These are phyloP conservation scores for Eutypella sp. DNA, from an alignment of 2,329 filamentous ascomycete genomes.

Conservation along the genomic window DNA sequence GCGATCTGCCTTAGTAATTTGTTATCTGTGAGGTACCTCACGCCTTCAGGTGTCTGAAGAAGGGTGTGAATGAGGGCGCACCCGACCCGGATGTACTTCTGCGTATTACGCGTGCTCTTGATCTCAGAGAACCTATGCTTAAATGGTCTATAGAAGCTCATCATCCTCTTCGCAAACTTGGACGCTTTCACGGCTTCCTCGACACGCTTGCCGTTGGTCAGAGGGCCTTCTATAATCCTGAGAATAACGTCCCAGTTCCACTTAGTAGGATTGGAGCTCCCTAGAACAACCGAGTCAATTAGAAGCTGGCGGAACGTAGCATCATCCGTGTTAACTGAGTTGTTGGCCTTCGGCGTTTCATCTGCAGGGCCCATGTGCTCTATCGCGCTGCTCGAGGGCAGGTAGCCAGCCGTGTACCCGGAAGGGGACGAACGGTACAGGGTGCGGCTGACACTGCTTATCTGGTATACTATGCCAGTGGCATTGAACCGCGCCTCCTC, in stretches of 20 bases:
- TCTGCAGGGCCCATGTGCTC: slow-evolving; percentile 48
- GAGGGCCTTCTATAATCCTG: slow-evolving; percentile 84
- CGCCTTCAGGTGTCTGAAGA: slow-evolving; percentile 78
- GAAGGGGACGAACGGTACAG: slow-evolving; percentile 71
- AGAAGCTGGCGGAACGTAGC: slow-evolving; percentile 59
- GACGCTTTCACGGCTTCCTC: slow-evolving; percentile 93
- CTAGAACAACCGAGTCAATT: slow-evolving; percentile 79
- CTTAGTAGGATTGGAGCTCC: slow-evolving; percentile 84
- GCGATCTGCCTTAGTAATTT: slow-evolving; percentile 91
- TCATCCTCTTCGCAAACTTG: slow-evolving; percentile 91
- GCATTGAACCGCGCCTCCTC: slow-evolving; percentile 73
- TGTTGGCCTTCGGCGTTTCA: slow-evolving; percentile 49
- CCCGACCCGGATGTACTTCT: slow-evolving; percentile 87
- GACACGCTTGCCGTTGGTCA: slow-evolving; percentile 84
- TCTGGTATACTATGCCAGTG: slow-evolving; percentile 91
- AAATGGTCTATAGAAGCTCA: slow-evolving; percentile 94
- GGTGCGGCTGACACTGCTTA: slow-evolving; percentile 93
- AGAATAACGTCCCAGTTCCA: slow-evolving; percentile 97
- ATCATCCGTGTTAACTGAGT: slow-evolving; percentile 51
- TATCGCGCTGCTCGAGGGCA: slow-evolving; percentile 40
- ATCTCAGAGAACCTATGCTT: slow-evolving; percentile 92
- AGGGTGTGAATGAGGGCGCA: slow-evolving; percentile 84
- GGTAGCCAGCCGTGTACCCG: slow-evolving; percentile 29
- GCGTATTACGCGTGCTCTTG: slow-evolving; percentile 84
- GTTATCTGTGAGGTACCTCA: slow-evolving; percentile 81